A percentile compares a stretch with the other conserved stretches of the same genome.
phyloP scores from a whole-genome alignment of 352 stramenopile species.

The Aphanomyces euteiches region DNA sequence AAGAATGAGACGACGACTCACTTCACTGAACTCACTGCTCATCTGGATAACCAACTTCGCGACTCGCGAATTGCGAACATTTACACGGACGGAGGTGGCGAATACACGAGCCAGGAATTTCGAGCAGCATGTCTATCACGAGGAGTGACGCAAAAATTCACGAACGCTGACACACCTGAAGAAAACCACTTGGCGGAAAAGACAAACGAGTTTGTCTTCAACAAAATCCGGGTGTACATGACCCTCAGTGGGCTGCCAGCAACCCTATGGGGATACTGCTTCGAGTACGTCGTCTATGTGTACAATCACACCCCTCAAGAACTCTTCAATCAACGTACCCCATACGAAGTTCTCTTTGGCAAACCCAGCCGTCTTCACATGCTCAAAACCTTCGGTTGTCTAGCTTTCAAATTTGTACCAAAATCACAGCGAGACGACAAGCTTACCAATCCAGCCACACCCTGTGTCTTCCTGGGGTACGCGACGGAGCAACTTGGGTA shows the following conservation, averaged over 20 bases:
- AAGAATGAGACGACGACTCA: neutral
- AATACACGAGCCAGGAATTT: too few species aligned
- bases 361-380: constrained; percentile 15
- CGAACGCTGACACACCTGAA: neutral
- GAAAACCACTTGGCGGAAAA: constrained; percentile 2
- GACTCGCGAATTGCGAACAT: neutral
- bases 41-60: neutral
- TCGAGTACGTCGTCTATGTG: too few species aligned
- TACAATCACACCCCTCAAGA: too few species aligned
- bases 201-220: constrained; percentile 3
- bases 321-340: too few species aligned
- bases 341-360: constrained; percentile 16
- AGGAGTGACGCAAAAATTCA: neutral
- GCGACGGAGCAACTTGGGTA: neutral
- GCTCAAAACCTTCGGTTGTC: constrained; percentile 29
- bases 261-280: too few species aligned
- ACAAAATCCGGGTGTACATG: neutral
- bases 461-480: constrained; percentile 26
- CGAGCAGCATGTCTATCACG: too few species aligned
- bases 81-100: neutral
- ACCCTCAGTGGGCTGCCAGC: too few species aligned
- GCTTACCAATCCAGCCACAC: constrained; percentile 12
- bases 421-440: constrained; percentile 24
- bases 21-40: neutral
- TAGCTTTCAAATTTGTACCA: constrained; percentile 22